Base-by-base conservation (phyloP, 2,329 filamentous ascomycete species). In the Fusarium compactum region DNA sequence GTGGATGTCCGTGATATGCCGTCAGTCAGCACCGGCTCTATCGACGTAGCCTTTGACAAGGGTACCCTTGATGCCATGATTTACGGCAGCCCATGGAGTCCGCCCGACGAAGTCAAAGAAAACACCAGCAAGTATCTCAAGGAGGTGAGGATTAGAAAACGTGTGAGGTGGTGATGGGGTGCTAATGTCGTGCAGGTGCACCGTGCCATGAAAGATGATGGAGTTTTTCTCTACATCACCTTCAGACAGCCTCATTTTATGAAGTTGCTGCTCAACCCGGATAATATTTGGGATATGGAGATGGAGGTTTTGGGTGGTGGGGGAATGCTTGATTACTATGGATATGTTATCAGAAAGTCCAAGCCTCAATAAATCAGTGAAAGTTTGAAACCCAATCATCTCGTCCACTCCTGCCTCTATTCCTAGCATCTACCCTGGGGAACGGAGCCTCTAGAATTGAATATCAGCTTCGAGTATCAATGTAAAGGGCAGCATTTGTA, bases 31-130 rank as follows among this genome's bases (percentile, higher is more conserved):
- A 20, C 24, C 9, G 30, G 24, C 5, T 57, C 40, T 7, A 30
- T 59, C 16, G 57, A 59, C n/a, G 50, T 57, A 10, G 51, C 57
- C 7, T 56, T 57, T 22, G 55, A 58, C 18, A 58, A 59, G 41
- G 24, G 50, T n/a, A 59, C 51, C 0, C 5, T 59, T 3, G 50
- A 59, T 34, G 51, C 57, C 16, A 59, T 59, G 50, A 59, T 59
- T 7, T 22, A 59, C 7, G 57, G 50, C 5, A 59, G 55, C 11
- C 55, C 55, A 6, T 58, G 55, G 55, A 53, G 1, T 15, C 57
- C 50, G 8, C 57, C 51, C 3, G 50, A 30, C 0, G 57, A 59
- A 24, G 57, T 56, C 5, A 59, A 5, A n/a, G 40, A 57, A 15
- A 59, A 59, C 2, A 59, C 50, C 14, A 46, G 40, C n/a, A 59